phyloP scores from a whole-genome alignment of 352 stramenopile genomes.

The Phytophthora aleatoria region DNA sequence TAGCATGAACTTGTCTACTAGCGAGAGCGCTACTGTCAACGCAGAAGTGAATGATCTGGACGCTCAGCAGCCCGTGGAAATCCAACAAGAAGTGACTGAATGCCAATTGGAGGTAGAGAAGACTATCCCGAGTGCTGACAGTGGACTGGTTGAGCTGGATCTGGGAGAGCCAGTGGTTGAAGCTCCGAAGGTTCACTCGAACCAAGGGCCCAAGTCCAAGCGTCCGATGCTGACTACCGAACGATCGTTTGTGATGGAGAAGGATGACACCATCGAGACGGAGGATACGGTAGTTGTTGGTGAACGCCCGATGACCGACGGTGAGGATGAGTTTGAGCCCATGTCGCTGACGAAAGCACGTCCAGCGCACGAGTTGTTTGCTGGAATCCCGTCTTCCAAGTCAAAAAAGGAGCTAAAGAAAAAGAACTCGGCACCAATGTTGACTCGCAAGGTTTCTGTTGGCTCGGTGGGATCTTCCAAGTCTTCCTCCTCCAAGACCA shows the following conservation, averaged over 20 bases:
- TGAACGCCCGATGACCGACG: conserved; percentile 59
- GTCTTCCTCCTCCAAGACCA: conserved; percentile 15
- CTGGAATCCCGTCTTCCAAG: conserved; percentile 12
- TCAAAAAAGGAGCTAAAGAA: conserved; percentile 10
- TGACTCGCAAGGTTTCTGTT: conserved; percentile 30
- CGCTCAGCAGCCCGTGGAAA: background rate
- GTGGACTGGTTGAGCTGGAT: conserved; percentile 14
- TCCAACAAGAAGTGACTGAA: background rate
- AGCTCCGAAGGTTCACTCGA: conserved; percentile 17
- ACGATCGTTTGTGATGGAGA: conserved; percentile 68
- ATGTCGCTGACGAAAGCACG: conserved; percentile 10
- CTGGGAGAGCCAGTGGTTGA: conserved; percentile 5
- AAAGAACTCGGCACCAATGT: conserved; percentile 15
- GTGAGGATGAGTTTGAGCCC: conserved; percentile 52
- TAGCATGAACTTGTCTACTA: background rate
- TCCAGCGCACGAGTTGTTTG: conserved; percentile 15
- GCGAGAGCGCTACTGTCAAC: background rate
- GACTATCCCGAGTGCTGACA: conserved; percentile 1
- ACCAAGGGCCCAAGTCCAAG: conserved; percentile 6
- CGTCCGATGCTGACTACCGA: conserved; percentile 71
- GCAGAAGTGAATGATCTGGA: background rate
- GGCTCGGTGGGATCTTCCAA: conserved; percentile 34
- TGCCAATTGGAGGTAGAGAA: background rate
- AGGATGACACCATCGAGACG: conserved; percentile 58
- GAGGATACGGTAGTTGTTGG: conserved; percentile 70